Evolutionary conservation across 1,284 basidiomycete genomes (phyloP), one percentile per base, ranked within the genome.

Genomic region (Pseudozyma tsukubaensis): DNA sequence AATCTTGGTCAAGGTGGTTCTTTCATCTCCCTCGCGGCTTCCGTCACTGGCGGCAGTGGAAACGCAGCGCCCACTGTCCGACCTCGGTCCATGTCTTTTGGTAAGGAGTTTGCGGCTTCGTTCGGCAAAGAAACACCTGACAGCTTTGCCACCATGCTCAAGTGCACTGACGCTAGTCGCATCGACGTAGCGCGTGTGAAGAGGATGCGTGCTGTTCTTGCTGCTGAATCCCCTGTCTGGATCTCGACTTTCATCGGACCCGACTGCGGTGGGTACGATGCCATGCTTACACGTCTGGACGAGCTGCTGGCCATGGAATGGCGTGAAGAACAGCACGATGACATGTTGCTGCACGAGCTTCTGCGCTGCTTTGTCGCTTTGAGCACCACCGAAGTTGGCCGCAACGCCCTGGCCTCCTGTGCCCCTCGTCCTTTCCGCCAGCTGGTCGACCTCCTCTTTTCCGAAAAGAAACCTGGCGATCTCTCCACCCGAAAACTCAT

Each of bases 321-420:
- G 96, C 90, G 94, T 70, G 96, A 98, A 85, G 96, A 99, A 84
- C 95, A 97, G 83, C 95, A 97, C 78, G 96, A 97, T 81, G 97
- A 99, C 83, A 91, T 95, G 83, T 88, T 97, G 50, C 88, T 99
- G 9, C 91, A 96, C 78, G 96, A 98, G 84, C 87, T 99, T 0
- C 87, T 99, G 32, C 90, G 94, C 3, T 97, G 94, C 85, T 90
- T 99, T 85, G 97, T 97, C 84, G 96, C 93, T 0, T 87, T 99
- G 1, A 91, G 91, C 0, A 95, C 94, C 0, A 96, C 95, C 1
- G 90, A 91, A 10, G 92, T 94, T 21, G 80, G 88, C 36, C 85
- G 86, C 52, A 67, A 75, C 34, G 94, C 94, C 0, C 88, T 99
- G 3, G 90, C 93, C 12, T 91, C 89, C 68, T 90, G 90, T 24